phyloP scores from a whole-genome alignment of 208 protist species.

The Leishmania mexicana region DNA sequence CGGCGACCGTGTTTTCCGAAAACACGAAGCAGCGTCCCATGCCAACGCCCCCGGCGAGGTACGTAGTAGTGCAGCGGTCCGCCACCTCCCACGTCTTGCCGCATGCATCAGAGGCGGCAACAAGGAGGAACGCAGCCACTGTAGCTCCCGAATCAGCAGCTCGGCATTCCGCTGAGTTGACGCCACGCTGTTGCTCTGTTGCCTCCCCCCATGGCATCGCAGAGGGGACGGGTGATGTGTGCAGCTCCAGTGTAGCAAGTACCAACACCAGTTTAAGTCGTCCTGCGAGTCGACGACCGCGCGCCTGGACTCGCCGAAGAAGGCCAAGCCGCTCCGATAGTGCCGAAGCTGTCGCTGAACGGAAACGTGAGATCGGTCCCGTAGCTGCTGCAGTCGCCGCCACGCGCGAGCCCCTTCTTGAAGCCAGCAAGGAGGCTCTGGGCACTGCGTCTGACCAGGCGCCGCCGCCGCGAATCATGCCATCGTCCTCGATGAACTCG shows the following conservation, averaged over 20 bases:
- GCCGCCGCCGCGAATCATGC: neutral
- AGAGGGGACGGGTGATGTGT: neutral
- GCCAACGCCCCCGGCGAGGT: neutral
- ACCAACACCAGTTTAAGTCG: neutral
- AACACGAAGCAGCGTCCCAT: neutral
- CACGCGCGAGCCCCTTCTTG: neutral
- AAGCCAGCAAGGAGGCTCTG: neutral
- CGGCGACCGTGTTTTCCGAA: neutral
- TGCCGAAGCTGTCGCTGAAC: neutral
- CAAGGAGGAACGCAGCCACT: neutral
- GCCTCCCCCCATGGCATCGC: neutral
- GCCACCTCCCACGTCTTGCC: neutral
- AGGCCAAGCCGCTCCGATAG: too few species aligned
- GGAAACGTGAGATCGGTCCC: neutral
- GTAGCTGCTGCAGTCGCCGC: neutral
- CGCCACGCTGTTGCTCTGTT: neutral
- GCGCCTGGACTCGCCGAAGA: neutral
- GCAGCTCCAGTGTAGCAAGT: neutral
- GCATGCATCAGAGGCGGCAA: neutral
- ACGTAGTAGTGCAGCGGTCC: constrained; percentile 22
- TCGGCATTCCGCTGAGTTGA: neutral
- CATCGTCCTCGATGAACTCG: constrained; percentile 1
- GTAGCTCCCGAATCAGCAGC: neutral
- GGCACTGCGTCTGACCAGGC: neutral
- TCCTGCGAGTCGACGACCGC: neutral